Evolutionary conservation across 2,329 filamentous ascomycete genomes (phyloP).

Genomic region (Paramyrothecium sp.): DNA sequence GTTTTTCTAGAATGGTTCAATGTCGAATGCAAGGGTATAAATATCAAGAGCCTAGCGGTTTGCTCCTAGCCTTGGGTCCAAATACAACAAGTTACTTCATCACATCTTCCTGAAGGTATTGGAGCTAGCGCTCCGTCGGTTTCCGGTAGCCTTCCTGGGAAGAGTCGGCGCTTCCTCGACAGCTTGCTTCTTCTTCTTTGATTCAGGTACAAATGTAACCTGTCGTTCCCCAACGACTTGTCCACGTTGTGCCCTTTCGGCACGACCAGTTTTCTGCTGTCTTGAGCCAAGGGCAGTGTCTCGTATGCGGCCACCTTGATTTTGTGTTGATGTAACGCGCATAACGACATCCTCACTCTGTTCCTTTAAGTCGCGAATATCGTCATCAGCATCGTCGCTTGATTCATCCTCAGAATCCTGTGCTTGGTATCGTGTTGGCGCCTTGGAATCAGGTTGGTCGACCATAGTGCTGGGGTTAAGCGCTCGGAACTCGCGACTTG

Average conservation of each 20-base stretch:
- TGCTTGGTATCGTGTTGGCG: constrained; percentile 32
- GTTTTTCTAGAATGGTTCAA: not conserved
- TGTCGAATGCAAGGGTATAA: not conserved
- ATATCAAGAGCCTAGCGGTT: not conserved
- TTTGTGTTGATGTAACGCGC: constrained; percentile 69
- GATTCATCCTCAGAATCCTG: constrained; percentile 44
- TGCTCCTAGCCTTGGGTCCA: not conserved
- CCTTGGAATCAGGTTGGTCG: constrained; percentile 32
- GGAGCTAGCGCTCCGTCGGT: constrained; percentile 69
- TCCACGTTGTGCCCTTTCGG: constrained; percentile 40
- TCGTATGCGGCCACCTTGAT: constrained; percentile 52
- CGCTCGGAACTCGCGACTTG: constrained; percentile 78
- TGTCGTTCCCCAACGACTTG: constrained; percentile 62
- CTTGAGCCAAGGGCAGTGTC: constrained; percentile 59
- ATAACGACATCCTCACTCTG: constrained; percentile 48
- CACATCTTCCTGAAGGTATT: constrained; percentile 72
- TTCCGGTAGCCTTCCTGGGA: constrained; percentile 32
- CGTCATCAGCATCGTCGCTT: constrained; percentile 34
- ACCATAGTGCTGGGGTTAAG: constrained; percentile 83
- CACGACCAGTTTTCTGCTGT: constrained; percentile 46
- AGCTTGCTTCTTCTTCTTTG: constrained; percentile 47
- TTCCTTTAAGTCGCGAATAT: constrained; percentile 15
- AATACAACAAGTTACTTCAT: not conserved
- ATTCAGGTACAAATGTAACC: constrained; percentile 70
- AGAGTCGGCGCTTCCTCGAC: constrained; percentile 26